Evolutionary conservation across 805 yeast genomes (phyloP).

Genomic region (Tetrapisispora nanseiensis): DNA sequence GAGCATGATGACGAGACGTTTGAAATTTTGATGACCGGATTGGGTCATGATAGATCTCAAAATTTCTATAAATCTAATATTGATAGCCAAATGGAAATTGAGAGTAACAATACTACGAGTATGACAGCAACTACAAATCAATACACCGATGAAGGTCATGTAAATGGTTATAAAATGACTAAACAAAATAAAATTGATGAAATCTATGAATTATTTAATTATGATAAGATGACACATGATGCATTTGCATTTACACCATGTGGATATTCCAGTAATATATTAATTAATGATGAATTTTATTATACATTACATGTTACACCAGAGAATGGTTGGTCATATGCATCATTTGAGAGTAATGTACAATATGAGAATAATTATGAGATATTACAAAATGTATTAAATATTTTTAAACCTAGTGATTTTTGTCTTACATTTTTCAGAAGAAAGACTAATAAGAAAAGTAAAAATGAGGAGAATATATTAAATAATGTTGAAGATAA

Average conservation of each 20-base stretch:
- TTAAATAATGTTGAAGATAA: not conserved
- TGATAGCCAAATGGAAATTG: too few relatives aligned
- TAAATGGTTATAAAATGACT: slow-evolving; percentile 63
- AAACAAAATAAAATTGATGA: slow-evolving; percentile 49
- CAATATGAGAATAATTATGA: slow-evolving; percentile 26
- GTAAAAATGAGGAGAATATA: not conserved
- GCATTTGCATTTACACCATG: slow-evolving; percentile 90
- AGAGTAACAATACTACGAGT: too few relatives aligned
- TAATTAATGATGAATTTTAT: slow-evolving; percentile 52
- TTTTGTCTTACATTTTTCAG: slow-evolving; percentile 53
- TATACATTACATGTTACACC: slow-evolving; percentile 92
- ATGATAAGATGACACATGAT: slow-evolving; percentile 46
- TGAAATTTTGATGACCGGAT: slow-evolving; percentile 85
- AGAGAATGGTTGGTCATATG: slow-evolving; percentile 89
- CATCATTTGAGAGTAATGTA: slow-evolving; percentile 87
- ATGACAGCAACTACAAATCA: slow-evolving; percentile 8
- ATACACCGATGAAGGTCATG: slow-evolving; percentile 51
- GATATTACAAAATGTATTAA: slow-evolving; percentile 51
- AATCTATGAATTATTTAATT: slow-evolving; percentile 35
- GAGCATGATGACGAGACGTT: slow-evolving; percentile 55
- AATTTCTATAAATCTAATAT: not conserved
- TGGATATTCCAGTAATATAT: slow-evolving; percentile 85
- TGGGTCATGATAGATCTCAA: slow-evolving; percentile 35
- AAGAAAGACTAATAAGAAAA: slow-evolving; percentile 5
- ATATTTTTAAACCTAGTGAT: slow-evolving; percentile 62